Base-by-base conservation (phyloP, 2,329 filamentous ascomycete genomes). In the Hypoxylon sp. region DNA sequence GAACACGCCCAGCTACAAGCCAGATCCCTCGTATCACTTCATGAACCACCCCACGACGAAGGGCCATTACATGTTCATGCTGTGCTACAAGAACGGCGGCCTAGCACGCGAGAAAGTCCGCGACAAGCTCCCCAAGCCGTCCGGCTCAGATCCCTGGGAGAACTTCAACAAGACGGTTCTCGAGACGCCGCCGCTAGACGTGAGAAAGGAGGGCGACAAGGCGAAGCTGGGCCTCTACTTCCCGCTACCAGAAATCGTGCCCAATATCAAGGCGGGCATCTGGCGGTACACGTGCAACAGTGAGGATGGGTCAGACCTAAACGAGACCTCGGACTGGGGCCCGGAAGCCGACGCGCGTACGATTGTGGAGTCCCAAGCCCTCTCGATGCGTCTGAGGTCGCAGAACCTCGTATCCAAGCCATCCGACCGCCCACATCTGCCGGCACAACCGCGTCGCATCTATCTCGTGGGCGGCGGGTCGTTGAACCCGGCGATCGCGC, bases 1-100 rank as follows among this genome's bases (percentile, higher is more conserved):
- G 95, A 94, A 92, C 76, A 98, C 96, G 3, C 90, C 93, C n/a
- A 86, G 88, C 74, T 98, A 97, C 85, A 91, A 91, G 78, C 93
- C 96, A 1, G 91, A 98, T 76, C 92, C 93, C 2, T 89, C 92
- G 5, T 97, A 97, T 77, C 96, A 99, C 83, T 97, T 98, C 85
- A 97, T 98, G 88, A 97, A 98, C 83, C 94, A 98, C 80, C 96
- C 96, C 1, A 96, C 94, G 48, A 97, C 93, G 0, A 83, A 90
- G 0, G 93, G 92, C 0, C 87, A 98, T 66, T 98, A 97, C 86
- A 98, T 99, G 96, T 98, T 99, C 82, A 99, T 99, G 96, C 89
- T 99, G 36, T 99, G 96, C 86, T 99, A 98, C 85, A 98, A 98
- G 82, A 99, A 99, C 81, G 96, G 96, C 73, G 94, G 94, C 1